These are phyloP conservation scores for Candida qinlingensis DNA, from an alignment of 805 yeast genomes.

Conservation along the genomic window DNA sequence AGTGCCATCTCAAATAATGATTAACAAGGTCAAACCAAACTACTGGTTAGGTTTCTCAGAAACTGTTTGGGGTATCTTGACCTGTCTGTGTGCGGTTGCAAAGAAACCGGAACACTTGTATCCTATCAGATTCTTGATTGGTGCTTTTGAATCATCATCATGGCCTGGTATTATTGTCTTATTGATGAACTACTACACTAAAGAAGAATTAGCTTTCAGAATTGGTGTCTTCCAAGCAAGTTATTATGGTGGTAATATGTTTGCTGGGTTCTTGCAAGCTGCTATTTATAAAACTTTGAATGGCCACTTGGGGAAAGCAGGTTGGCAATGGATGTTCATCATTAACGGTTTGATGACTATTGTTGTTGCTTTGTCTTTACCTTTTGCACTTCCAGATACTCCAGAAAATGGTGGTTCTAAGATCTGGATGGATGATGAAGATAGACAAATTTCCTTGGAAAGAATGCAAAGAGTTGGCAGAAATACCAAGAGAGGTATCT, in stretches of 20 bases:
- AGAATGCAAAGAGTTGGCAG: constrained; percentile 14
- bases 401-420: constrained; percentile 25
- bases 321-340: constrained; percentile 14
- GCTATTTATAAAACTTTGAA: constrained; percentile 16
- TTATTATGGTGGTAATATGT: constrained; percentile 12
- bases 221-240: constrained; percentile 20
- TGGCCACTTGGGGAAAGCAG: constrained; percentile 5
- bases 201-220: constrained; percentile 31
- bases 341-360: constrained; percentile 16
- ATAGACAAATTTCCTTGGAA: constrained; percentile 25
- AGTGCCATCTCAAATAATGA: constrained; percentile 58
- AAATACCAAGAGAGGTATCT: constrained; percentile 9
- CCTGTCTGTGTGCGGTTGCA: constrained; percentile 47
- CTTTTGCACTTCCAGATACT: constrained; percentile 32
- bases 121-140: constrained; percentile 61
- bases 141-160: constrained; percentile 60
- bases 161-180: constrained; percentile 39
- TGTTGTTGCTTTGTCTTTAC: constrained; percentile 29
- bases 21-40: constrained; percentile 53
- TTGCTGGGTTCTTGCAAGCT: constrained; percentile 38
- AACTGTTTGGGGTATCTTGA: constrained; percentile 63
- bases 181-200: constrained; percentile 31
- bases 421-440: constrained; percentile 30
- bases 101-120: constrained; percentile 30
- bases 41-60: constrained; percentile 46